These are phyloP conservation scores for Ophiostoma tasmaniense DNA, from an alignment of 2,329 filamentous ascomycete genomes.

Conservation along the genomic window DNA sequence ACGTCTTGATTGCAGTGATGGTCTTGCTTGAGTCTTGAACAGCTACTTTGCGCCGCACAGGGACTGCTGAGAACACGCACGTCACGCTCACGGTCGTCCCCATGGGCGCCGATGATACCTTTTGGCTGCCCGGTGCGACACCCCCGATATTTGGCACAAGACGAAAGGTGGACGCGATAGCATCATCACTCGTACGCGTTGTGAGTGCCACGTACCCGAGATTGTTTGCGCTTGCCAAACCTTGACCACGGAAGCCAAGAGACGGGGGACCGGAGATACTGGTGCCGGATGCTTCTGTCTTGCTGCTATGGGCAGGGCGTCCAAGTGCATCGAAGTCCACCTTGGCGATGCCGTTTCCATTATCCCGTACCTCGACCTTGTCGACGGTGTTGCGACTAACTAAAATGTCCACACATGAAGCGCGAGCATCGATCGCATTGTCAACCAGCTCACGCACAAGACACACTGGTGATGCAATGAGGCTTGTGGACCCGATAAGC, in stretches of 20 bases:
- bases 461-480: slow-evolving; percentile 50
- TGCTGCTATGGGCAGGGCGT: slow-evolving; percentile 65
- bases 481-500: slow-evolving; percentile 52
- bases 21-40: slow-evolving; percentile 50
- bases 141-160: slow-evolving; percentile 37
- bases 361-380: slow-evolving; percentile 61
- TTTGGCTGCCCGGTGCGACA: slow-evolving; percentile 26
- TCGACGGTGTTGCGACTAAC: slow-evolving; percentile 59
- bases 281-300: slow-evolving; percentile 28
- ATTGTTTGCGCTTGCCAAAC: slow-evolving; percentile 56
- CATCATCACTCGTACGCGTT: slow-evolving; percentile 54
- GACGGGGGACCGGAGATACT: slow-evolving; percentile 44
- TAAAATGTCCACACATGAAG: slow-evolving; percentile 56
- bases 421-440: slow-evolving; percentile 65
- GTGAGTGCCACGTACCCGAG: slow-evolving; percentile 53
- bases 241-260: slow-evolving; percentile 70
- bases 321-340: slow-evolving; percentile 56
- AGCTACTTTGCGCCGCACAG: slow-evolving; percentile 53
- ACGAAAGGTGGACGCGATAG: slow-evolving; percentile 44
- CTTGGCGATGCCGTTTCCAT: slow-evolving; percentile 60
- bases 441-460: slow-evolving; percentile 71
- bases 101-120: slow-evolving; percentile 44
- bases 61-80: slow-evolving; percentile 51
- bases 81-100: slow-evolving; percentile 59
- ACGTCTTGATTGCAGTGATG: slow-evolving; percentile 47